Conservation (phyloP, 73 alveolate genomes). For the Blepharisma japonicum region DNA sequence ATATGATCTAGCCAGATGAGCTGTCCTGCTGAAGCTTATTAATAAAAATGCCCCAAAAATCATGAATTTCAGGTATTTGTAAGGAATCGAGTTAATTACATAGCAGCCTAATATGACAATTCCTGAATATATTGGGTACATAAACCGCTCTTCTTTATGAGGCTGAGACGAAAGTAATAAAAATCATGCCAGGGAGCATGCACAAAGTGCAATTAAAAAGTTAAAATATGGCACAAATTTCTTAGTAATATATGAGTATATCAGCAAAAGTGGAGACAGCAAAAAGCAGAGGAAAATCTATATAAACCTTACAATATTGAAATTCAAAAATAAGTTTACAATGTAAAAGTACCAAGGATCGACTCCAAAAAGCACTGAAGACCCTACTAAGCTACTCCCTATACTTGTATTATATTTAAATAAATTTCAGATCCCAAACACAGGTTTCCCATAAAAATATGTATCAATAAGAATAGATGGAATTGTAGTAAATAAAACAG, state of each 20-base stretch:
- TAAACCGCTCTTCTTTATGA: constrained; percentile 35
- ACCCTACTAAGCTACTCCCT: constrained; percentile 19
- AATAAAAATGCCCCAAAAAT: background rate
- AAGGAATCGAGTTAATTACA: background rate
- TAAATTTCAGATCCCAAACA: background rate
- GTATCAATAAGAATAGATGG: background rate
- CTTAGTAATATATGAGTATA: background rate
- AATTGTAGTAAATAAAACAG: background rate
- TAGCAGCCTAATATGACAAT: constrained; percentile 1
- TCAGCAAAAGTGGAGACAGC: constrained; percentile 5
- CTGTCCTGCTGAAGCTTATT: background rate
- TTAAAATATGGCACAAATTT: background rate
- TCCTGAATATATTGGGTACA: constrained; percentile 31
- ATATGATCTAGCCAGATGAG: background rate
- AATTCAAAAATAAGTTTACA: constrained; percentile 19
- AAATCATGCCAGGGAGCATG: constrained; percentile 2
- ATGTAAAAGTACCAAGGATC: constrained; percentile 35
- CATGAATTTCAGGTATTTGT: background rate
- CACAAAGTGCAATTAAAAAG: constrained; percentile 22
- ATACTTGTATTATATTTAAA: constrained; percentile 28
- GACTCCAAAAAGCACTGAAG: constrained; percentile 31
- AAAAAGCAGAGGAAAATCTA: constrained; percentile 13
- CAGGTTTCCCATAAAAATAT: background rate
- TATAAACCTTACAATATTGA: background rate
- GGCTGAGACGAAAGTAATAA: constrained; percentile 26